Base-by-base conservation (phyloP, 176 grass and related monocot species). In the Bothriochloa decipiens region DNA sequence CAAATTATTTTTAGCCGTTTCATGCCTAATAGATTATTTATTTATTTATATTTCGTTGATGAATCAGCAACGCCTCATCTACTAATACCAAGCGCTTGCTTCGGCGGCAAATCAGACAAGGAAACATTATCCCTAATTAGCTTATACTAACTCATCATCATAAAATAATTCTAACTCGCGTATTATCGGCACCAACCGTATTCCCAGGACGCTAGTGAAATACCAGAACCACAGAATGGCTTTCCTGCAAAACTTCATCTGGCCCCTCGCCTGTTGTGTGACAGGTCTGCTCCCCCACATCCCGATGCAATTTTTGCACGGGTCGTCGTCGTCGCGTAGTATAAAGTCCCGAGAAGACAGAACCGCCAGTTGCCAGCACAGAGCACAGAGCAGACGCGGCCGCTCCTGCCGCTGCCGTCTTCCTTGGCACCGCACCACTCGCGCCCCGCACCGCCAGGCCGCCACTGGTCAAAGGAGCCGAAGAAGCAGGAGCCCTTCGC, bases 261-360 rank as follows among this genome's bases (percentile, higher is more conserved):
- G 14, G 29, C 29, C 46, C 8, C 26, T 8, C 3, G n/a, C 47
- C 3, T 46, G 22, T 25, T 8, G 57, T n/a, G 22, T 61, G 22
- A 61, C 57, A 61, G 57, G 57, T 61, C 57, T 61, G 57, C 42
- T 29, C 35, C 35, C 27, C 25, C 37, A 37, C 45, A 74, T 45
- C 80, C 76, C 69, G 76, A 89, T 35, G 68, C 81, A 74, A 35
- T n/a, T 7, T 37, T 47, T 49, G 11, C 29, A 2, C n/a, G 13
- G 49, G 43, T 58, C 23, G 65, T 43, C 25, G 46, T 47, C 17
- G 65, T 43, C 18, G 45, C 42, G 70, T 76, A 78, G 70, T 76
- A 78, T 73, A 16, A 43, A 68, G 68, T 23, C 88, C 47, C 68
- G 22, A 69, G 57, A n/a, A 62, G 49, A 27, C 45, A 68, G 73